Percentiles rank a stretch among this genome's conserved stretches.
Conservation (phyloP, 371 early-diverging fungal species). For the Rhizopus sp. region DNA sequence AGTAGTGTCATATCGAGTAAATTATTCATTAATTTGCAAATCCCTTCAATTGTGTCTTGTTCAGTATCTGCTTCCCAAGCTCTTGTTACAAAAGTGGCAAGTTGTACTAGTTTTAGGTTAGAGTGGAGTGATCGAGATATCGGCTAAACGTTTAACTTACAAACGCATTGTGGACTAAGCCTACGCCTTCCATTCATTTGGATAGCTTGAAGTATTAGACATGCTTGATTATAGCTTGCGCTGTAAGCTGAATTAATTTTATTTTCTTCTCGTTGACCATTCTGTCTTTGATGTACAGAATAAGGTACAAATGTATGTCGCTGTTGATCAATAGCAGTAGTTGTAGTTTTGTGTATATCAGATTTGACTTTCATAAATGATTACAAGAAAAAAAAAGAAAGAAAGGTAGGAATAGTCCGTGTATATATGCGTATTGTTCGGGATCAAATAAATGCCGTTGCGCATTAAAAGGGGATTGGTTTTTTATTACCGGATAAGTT, state of each 20-base stretch:
- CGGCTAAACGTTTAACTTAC: constrained; percentile 14
- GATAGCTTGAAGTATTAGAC: constrained; percentile 29
- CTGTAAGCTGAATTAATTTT: constrained; percentile 17
- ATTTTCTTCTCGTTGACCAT: constrained; percentile 5
- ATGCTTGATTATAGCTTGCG: constrained; percentile 26
- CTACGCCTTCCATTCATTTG: constrained; percentile 29
- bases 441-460: no score
- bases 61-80: constrained; percentile 24
- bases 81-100: constrained; percentile 25
- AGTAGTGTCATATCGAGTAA: constrained; percentile 23
- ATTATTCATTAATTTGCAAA: constrained; percentile 24
- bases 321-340: neutral
- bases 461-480: no score
- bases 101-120: constrained; percentile 15
- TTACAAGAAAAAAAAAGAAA: no score
- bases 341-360: no score
- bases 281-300: neutral
- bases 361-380: no score
- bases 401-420: no score
- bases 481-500: no score
- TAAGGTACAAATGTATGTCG: neutral
- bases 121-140: neutral
- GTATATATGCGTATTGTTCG: no score
- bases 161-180: constrained; percentile 22
- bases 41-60: constrained; percentile 13